phyloP scores from a whole-genome alignment of 2,329 filamentous ascomycete genomes.

The Raffaelea deltoideospora region DNA sequence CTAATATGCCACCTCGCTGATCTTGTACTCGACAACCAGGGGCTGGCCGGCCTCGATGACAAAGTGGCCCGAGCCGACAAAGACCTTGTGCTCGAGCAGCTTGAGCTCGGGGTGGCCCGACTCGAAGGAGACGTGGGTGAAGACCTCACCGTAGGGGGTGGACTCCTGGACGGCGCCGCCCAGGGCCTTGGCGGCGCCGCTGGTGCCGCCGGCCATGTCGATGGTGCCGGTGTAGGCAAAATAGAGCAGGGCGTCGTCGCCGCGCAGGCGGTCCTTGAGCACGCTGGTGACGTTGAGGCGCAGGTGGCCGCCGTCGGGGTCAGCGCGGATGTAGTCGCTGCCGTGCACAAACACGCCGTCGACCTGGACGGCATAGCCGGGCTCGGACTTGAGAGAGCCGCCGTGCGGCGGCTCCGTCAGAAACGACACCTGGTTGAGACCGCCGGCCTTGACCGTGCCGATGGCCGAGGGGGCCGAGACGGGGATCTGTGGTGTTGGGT shows the following conservation, averaged over 20 bases:
- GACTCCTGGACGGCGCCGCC: slow-evolving; percentile 19
- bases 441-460: slow-evolving; percentile 15
- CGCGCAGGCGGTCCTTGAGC: slow-evolving; percentile 20
- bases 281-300: slow-evolving; percentile 24
- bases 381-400: slow-evolving; percentile 20
- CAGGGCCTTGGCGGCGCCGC: slow-evolving; percentile 18
- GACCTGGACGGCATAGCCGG: slow-evolving; percentile 21
- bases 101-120: slow-evolving; percentile 18
- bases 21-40: slow-evolving; percentile 26
- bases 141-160: slow-evolving; percentile 21
- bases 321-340: slow-evolving; percentile 24
- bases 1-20: slow-evolving; percentile 27
- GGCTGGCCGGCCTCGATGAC: slow-evolving; percentile 23
- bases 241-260: slow-evolving; percentile 16
- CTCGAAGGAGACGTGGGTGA: slow-evolving; percentile 22
- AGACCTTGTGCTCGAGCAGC: slow-evolving; percentile 22
- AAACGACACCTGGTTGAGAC: slow-evolving; percentile 17
- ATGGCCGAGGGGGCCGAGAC: slow-evolving; percentile 14
- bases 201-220: slow-evolving; percentile 13
- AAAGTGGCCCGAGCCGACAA: slow-evolving; percentile 25
- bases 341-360: slow-evolving; percentile 23
- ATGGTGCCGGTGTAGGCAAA: slow-evolving; percentile 24
- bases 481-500: slow-evolving; percentile 9
- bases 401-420: slow-evolving; percentile 10
- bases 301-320: slow-evolving; percentile 18